Evolutionary conservation across 2,329 filamentous ascomycete species (phyloP), one percentile per base, ranked within the genome.

Genomic region (Phoma herbarum): DNA sequence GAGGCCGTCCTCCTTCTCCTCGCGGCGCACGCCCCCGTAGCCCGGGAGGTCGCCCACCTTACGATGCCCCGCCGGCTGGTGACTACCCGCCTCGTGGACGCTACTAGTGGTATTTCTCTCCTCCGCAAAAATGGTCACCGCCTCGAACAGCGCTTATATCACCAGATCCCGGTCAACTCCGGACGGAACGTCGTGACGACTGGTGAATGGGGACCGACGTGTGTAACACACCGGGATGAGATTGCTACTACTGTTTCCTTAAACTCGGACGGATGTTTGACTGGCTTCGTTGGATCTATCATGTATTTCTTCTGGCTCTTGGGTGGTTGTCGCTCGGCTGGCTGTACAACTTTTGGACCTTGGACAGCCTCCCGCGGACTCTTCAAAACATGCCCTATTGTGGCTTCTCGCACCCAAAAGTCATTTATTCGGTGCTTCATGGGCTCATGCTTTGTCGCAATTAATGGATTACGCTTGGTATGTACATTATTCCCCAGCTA

Each of bases 1-100:
- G 65, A 61, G 58, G 58, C 18, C 81, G 82, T 51, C 81, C 82
- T 33, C 75, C 75, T 16, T 78, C 77, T 47, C 77, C 76, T 11
- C 72, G 77, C 54, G 73, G 73, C 63, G 69, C 67, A 63, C 74
- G 72, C 43, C 75, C 72, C 31, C 72, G 69, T 51, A 77, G 72
- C 85, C 87, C 67, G 82, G 88, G 64, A 86, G 90, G 72, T 85
- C 90, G 71, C 85, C 88, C 64, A 70, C 79, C 81, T 60, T 84
- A 88, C 72, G 68, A 80, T 46, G 65, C 66, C 31, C 60, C 68
- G 12, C 56, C 56, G 31, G 56, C 56, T 44, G 64, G 81, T 59
- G 82, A 83, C 49, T 85, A 85, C 59, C 71, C 73, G 41, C 71
- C 75, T 20, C 72, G 75, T 60, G 66, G 65, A 39, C 74, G 73